These are phyloP conservation scores for Candida nitratophila DNA, from an alignment of 805 yeast species.

Conservation along the genomic window DNA sequence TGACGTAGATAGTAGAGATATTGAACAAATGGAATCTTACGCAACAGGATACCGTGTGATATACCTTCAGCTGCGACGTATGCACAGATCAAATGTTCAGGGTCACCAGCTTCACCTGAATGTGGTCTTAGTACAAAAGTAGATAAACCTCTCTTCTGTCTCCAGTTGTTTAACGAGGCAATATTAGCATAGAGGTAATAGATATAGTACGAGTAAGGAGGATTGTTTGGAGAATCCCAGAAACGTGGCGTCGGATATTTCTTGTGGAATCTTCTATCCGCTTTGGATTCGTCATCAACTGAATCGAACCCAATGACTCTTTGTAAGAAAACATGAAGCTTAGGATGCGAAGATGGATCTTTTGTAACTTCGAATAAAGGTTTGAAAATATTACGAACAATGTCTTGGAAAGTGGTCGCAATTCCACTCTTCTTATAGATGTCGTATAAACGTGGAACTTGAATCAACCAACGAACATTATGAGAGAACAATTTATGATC, in stretches of 20 bases:
- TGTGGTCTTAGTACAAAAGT: conserved; percentile 96
- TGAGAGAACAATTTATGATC: conserved; percentile 88
- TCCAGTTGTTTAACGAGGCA: conserved; percentile 79
- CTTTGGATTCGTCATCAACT: conserved; percentile 95
- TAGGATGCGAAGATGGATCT: conserved; percentile 85
- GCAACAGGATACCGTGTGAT: conserved; percentile 87
- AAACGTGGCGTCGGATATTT: conserved; percentile 80
- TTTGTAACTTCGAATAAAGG: conserved; percentile 88
- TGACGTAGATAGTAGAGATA: conserved; percentile 90
- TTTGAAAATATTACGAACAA: conserved; percentile 69
- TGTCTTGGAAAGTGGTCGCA: conserved; percentile 66
- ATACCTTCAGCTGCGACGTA: conserved; percentile 87
- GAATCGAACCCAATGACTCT: conserved; percentile 97
- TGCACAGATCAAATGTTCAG: conserved; percentile 90
- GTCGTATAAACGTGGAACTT: conserved; percentile 90
- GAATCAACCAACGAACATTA: conserved; percentile 95
- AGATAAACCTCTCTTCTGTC: conserved; percentile 67
- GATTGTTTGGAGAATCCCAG: conserved; percentile 77
- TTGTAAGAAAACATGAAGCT: conserved; percentile 78
- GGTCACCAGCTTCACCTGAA: conserved; percentile 99
- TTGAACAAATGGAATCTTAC: conserved; percentile 93
- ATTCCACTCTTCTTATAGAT: conserved; percentile 73
- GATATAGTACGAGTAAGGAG: conserved; percentile 95
- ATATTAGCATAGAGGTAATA: conserved; percentile 85
- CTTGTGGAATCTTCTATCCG: conserved; percentile 73